A percentile compares a stretch with the other conserved stretches of the same genome.
These are phyloP conservation scores for Nidula niveotomentosa DNA, from an alignment of 1,284 basidiomycete species.

Conservation along the genomic window DNA sequence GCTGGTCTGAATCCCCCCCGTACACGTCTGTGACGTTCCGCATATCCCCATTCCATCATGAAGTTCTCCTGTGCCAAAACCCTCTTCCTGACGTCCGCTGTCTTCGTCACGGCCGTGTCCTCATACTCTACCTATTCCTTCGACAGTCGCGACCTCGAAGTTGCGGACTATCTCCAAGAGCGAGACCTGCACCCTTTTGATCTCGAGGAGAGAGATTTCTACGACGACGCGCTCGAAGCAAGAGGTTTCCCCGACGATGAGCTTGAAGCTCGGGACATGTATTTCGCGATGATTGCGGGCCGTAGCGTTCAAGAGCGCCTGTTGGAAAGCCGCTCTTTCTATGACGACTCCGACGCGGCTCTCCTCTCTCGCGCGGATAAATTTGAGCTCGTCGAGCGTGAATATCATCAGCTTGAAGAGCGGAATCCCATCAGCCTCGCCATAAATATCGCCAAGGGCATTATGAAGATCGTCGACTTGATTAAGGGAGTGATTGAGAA, in stretches of 20 bases:
- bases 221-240: not conserved
- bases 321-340: not conserved
- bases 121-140: not conserved
- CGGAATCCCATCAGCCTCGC: not conserved
- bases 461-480: not conserved
- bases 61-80: not conserved
- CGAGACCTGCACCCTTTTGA: not conserved
- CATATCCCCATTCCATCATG: not conserved
- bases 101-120: not conserved
- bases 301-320: not conserved
- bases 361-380: not conserved
- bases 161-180: not conserved
- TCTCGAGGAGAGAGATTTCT: not conserved
- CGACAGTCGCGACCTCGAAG: not conserved
- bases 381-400: not conserved
- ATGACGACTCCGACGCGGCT: not conserved
- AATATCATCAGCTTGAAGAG: not conserved
- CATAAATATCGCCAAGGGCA: not conserved
- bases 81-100: not conserved
- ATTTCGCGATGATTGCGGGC: not conserved
- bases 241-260: not conserved
- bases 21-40: not conserved
- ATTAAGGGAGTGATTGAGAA: conserved; percentile 4
- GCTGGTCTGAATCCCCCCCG: not conserved
- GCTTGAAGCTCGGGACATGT: not conserved